Conservation (phyloP, 805 yeast genomes). For the Kregervanrija pseudodelftensis region DNA sequence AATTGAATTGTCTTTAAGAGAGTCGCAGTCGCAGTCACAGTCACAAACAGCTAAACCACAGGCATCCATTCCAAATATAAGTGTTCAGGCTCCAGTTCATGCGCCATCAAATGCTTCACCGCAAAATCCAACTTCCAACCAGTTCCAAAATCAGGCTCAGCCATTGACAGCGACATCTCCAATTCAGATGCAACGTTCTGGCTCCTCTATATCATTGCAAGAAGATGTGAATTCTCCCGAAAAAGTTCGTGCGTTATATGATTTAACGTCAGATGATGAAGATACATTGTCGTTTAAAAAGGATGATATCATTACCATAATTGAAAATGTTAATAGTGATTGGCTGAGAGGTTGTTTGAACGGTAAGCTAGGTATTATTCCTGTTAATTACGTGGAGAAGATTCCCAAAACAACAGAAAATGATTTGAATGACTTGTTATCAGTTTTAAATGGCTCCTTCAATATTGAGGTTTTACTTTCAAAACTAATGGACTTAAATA, state of each 20-base stretch:
- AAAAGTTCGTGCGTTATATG: slow-evolving; percentile 77
- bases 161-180: slow-evolving; percentile 8
- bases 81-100: not conserved
- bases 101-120: slow-evolving; percentile 1
- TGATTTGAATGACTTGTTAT: slow-evolving; percentile 45
- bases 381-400: slow-evolving; percentile 84
- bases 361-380: slow-evolving; percentile 84
- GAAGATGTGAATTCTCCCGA: slow-evolving; percentile 16
- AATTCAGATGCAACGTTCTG: slow-evolving; percentile 2
- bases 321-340: slow-evolving; percentile 82
- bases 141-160: not conserved
- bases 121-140: not conserved
- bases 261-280: slow-evolving; percentile 66
- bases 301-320: slow-evolving; percentile 82
- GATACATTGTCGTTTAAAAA: slow-evolving; percentile 82
- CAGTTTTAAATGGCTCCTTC: slow-evolving; percentile 43
- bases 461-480: slow-evolving; percentile 68
- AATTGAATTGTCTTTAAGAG: slow-evolving; percentile 63
- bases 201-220: slow-evolving; percentile 7
- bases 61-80: not conserved
- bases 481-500: slow-evolving; percentile 33
- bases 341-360: slow-evolving; percentile 92
- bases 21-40: slow-evolving; percentile 42
- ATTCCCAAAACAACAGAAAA: slow-evolving; percentile 57
- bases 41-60: slow-evolving; percentile 23